Base-by-base conservation (phyloP, 768 basidiomycete genomes). In the Pisolithus orientalis region DNA sequence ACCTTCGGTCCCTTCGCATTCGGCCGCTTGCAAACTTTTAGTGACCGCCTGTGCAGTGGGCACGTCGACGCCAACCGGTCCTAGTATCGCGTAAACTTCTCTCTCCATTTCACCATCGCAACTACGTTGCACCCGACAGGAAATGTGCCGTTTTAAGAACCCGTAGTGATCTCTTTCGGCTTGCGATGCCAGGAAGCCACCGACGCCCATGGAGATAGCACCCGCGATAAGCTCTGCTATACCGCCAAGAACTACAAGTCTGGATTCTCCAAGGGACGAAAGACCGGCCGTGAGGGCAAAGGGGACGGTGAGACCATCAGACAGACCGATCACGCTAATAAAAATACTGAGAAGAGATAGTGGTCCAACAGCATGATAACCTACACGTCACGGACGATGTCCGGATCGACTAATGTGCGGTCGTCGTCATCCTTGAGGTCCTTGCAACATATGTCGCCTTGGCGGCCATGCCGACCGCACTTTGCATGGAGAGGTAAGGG, bases 171-270 rank as follows among this genome's bases (percentile, higher is more conserved):
- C 95, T 44, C 94, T 85, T 69, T 99, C 96, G 29, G 95, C 87
- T 70, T 99, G 91, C 1, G 95, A 93, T 4, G 94, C 94, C 47
- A 99, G 85, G 78, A 95, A 97, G n/a, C 95, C 95, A 49, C 96
- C 96, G 39, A 99, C 88, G 54, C 96, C 96, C 95, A 99, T 99
- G 1, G 90, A 93, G 43, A 98, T 90, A 10, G 94, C 90, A 8
- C 96, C 96, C 1, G 94, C 92, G 52, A 95, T 91, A 57, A 99
- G 85, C 67, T 99, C 96, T 1, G 96, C 95, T 38, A 95, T 72
- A 14, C 96, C 96, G 49, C 93, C 95, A 29, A 95, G 79, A 46
- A 95, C 87, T 56, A 99, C 96, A 17, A 97, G 78, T 50, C 78
- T 82, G 7, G 91, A 92, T 53, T 89, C 83, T 45, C 94, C 94